A percentile compares a stretch with the other conserved stretches of the same genome.
These are phyloP conservation scores for Fusarium neocosmosporiellum DNA, from an alignment of 2,329 filamentous ascomycete species.

Conservation along the genomic window DNA sequence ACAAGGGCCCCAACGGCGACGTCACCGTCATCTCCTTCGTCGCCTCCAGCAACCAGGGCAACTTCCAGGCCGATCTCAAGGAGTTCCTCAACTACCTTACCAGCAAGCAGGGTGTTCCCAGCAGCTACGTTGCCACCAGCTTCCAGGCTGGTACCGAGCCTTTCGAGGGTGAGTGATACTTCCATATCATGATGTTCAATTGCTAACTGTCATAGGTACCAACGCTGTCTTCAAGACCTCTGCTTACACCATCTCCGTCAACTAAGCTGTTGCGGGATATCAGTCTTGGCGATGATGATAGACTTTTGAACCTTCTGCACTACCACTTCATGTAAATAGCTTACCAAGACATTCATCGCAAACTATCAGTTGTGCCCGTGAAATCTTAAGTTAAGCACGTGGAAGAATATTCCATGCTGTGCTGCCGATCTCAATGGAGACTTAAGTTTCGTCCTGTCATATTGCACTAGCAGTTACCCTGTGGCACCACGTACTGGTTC, in stretches of 20 bases:
- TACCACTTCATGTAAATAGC: neutral
- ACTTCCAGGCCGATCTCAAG: constrained; percentile 67
- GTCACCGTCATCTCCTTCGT: constrained; percentile 70
- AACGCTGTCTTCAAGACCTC: constrained; percentile 34
- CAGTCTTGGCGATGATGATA: neutral
- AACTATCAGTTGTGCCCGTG: neutral
- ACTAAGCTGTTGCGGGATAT: constrained; percentile 4
- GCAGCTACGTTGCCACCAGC: constrained; percentile 35
- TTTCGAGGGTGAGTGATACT: constrained; percentile 56
- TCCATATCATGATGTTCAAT: fast-evolving
- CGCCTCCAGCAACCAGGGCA: constrained; percentile 54
- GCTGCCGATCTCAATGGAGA: neutral
- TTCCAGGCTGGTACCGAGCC: constrained; percentile 63
- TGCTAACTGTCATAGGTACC: constrained; percentile 17
- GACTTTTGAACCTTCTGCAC: neutral
- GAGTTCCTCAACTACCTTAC: constrained; percentile 68
- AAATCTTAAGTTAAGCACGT: neutral
- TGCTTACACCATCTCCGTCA: constrained; percentile 29
- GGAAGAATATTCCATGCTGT: neutral
- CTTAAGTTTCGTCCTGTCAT: neutral
- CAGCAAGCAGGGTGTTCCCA: constrained; percentile 53
- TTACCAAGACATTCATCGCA: neutral
- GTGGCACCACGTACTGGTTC: neutral
- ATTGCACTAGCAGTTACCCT: neutral
- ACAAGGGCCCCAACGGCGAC: constrained; percentile 67